phyloP scores from a whole-genome alignment of 768 basidiomycete species.

The Russula ochroleuca region DNA sequence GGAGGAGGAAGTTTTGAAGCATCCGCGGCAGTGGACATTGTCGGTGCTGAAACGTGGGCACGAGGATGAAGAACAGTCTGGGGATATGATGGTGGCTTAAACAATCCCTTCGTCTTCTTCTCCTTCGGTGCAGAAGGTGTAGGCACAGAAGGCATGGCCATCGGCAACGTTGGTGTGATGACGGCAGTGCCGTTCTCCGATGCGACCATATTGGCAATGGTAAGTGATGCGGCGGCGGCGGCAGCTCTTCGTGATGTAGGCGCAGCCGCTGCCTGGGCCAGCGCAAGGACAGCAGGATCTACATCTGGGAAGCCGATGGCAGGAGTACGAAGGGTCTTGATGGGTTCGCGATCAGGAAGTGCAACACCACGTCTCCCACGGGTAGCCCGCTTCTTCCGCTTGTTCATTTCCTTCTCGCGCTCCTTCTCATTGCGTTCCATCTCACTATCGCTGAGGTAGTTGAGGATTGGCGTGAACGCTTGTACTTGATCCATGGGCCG shows the following conservation, averaged over 20 bases:
- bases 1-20: conserved; percentile 53
- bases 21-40: conserved; percentile 64
- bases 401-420: conserved; percentile 87
- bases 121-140: conserved; percentile 49
- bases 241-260: conserved; percentile 78
- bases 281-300: conserved; percentile 64
- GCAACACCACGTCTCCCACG: conserved; percentile 75
- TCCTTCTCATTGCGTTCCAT: conserved; percentile 88
- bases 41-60: conserved; percentile 56
- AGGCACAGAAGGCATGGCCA: conserved; percentile 37
- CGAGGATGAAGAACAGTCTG: conserved; percentile 53
- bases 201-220: conserved; percentile 90
- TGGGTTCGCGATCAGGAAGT: conserved; percentile 89
- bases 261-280: conserved; percentile 58
- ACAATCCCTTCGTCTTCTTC: conserved; percentile 65
- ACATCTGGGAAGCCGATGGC: conserved; percentile 80
- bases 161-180: conserved; percentile 42
- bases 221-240: conserved; percentile 74
- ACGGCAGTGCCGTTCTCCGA: conserved; percentile 78
- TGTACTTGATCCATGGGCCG: conserved; percentile 75
- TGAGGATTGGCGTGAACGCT: conserved; percentile 83
- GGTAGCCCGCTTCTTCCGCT: conserved; percentile 79
- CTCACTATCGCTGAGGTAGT: conserved; percentile 83
- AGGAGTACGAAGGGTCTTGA: conserved; percentile 87
- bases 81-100: conserved; percentile 65